phyloP scores from a whole-genome alignment of 2,329 filamentous ascomycete genomes.

The Fusarium sp. region DNA sequence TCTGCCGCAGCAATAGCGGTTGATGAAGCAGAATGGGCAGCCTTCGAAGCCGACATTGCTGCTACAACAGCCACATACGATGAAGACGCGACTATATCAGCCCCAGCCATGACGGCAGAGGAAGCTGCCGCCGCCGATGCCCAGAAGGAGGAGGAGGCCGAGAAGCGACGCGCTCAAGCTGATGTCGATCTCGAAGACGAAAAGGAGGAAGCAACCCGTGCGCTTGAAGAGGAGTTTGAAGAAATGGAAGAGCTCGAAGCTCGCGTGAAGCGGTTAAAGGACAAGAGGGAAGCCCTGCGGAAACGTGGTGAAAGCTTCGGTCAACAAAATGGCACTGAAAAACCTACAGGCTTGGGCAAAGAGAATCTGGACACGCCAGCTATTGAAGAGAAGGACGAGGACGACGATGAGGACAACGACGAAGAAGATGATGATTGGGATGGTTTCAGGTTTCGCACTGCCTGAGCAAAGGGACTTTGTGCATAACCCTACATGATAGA shows the following conservation, averaged over 20 bases:
- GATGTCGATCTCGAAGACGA: conserved; percentile 72
- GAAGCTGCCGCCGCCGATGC: conserved; percentile 67
- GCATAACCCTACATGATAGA: background rate
- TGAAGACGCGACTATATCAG: conserved; percentile 71
- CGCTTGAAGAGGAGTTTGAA: conserved; percentile 81
- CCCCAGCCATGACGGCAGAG: conserved; percentile 72
- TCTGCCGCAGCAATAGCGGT: conserved; percentile 43
- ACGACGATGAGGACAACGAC: conserved; percentile 61
- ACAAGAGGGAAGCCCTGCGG: conserved; percentile 74
- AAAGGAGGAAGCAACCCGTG: conserved; percentile 78
- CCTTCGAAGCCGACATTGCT: conserved; percentile 86
- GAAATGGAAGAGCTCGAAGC: conserved; percentile 84
- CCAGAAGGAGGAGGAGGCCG: conserved; percentile 61
- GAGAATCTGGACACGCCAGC: conserved; percentile 45
- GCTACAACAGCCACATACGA: conserved; percentile 51
- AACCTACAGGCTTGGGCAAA: conserved; percentile 36
- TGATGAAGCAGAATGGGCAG: conserved; percentile 86
- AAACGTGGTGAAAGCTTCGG: conserved; percentile 50
- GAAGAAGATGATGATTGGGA: conserved; percentile 67
- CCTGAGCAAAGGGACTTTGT: conserved; percentile 6
- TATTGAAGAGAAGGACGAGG: conserved; percentile 56
- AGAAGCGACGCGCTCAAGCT: conserved; percentile 62
- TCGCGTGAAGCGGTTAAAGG: conserved; percentile 74
- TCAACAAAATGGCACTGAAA: conserved; percentile 42
- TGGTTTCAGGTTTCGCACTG: conserved; percentile 62